Evolutionary conservation across 2,329 filamentous ascomycete genomes (phyloP).

Genomic region (Diplodia scrobiculata): DNA sequence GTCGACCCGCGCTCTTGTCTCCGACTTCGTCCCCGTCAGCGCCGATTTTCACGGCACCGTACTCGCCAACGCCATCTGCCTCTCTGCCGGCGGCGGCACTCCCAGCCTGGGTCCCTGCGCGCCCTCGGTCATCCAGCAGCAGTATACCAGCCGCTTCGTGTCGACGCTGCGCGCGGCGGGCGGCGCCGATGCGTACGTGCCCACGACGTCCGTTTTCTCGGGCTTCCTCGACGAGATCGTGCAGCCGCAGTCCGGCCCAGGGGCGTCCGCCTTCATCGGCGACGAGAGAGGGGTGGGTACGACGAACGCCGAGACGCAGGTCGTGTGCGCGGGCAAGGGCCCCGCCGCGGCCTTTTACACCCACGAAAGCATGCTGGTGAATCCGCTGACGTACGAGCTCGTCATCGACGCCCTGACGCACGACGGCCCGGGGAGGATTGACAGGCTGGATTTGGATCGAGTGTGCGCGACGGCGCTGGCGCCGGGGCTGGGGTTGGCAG

Average conservation of each 20-base stretch:
- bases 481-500: slow-evolving; percentile 47
- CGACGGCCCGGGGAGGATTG: slow-evolving; percentile 49
- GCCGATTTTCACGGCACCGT: slow-evolving; percentile 58
- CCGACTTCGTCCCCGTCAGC: slow-evolving; percentile 57
- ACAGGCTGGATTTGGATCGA: slow-evolving; percentile 44
- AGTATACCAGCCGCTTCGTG: slow-evolving; percentile 51
- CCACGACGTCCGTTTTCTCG: slow-evolving; percentile 58
- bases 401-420: slow-evolving; percentile 54
- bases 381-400: slow-evolving; percentile 51
- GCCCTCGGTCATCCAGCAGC: slow-evolving; percentile 54
- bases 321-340: slow-evolving; percentile 43
- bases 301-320: slow-evolving; percentile 55
- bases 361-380: slow-evolving; percentile 56
- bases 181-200: slow-evolving; percentile 58
- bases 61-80: slow-evolving; percentile 40
- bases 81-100: slow-evolving; percentile 28
- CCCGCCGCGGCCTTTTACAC: slow-evolving; percentile 52
- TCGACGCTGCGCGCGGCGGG: slow-evolving; percentile 47
- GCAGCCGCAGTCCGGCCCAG: slow-evolving; percentile 52
- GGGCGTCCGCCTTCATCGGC: slow-evolving; percentile 52
- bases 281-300: slow-evolving; percentile 52
- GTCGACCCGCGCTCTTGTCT: slow-evolving; percentile 49
- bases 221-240: slow-evolving; percentile 56
- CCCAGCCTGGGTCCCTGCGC: slow-evolving; percentile 38
- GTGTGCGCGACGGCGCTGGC: slow-evolving; percentile 48